Conservation (phyloP, 768 basidiomycete species). For the Pulveroboletus ravenelii region DNA sequence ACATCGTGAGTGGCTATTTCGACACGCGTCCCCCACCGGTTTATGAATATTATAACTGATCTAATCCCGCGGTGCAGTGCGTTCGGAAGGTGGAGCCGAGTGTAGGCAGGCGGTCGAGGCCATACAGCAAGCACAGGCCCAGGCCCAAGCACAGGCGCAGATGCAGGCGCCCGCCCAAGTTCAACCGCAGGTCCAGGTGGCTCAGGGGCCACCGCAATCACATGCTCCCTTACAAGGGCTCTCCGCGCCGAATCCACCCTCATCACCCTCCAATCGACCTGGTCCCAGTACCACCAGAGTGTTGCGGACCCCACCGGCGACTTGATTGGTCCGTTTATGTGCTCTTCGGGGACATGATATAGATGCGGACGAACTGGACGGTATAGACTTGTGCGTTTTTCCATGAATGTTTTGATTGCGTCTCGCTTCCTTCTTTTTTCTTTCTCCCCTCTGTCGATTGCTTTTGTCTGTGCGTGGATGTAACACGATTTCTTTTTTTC, state of each 20-base stretch:
- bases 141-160: conserved; percentile 24
- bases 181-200: conserved; percentile 20
- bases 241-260: conserved; percentile 13
- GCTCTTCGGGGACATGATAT: conserved; percentile 13
- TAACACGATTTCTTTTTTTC: not conserved
- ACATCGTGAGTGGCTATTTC: conserved; percentile 55
- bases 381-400: conserved; percentile 17
- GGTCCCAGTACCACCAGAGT: conserved; percentile 21
- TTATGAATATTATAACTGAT: conserved; percentile 26
- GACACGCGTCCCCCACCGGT: conserved; percentile 19
- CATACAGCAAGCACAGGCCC: conserved; percentile 31
- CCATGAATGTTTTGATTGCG: conserved; percentile 3
- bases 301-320: conserved; percentile 16
- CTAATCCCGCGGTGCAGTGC: conserved; percentile 44
- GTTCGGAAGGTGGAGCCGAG: conserved; percentile 80
- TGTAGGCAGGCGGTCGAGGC: conserved; percentile 49
- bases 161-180: conserved; percentile 16
- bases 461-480: conserved; percentile 5
- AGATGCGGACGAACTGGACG: conserved; percentile 24
- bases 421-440: not conserved
- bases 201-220: conserved; percentile 16
- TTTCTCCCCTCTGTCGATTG: not conserved
- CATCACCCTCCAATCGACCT: conserved; percentile 20
- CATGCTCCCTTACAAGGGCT: conserved; percentile 22
- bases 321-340: conserved; percentile 6